Base-by-base conservation (phyloP, 139 green algal species). In the Chlorella sp. region DNA sequence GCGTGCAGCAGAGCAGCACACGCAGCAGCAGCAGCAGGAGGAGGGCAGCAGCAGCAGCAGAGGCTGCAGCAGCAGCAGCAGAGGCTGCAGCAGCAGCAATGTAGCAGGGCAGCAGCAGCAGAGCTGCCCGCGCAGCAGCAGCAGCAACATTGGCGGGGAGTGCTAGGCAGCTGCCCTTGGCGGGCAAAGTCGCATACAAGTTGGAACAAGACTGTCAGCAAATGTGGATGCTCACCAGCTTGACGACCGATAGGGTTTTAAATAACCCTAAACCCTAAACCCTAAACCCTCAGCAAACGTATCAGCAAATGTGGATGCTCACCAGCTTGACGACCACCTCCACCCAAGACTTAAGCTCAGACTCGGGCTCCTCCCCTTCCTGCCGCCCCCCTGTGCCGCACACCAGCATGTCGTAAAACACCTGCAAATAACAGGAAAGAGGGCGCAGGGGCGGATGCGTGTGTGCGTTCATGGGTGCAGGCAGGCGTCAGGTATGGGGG, bases 321-420 rank as follows among this genome's bases (percentile, higher is more conserved):
- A 77, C 69, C 69, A 77, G 69, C 12, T 84, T 84, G 24, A 84
- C 79, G 3, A 84, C 79, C 34, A 84, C 24, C 79, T 84, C 79
- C 24, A 84, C 16, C 79, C 79, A 84, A 1, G 28, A 3, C 78
- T 83, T 9, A 9, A 9, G 76, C 16, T 28, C n/a, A n/a, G n/a
- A n/a, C n/a, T n/a, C n/a, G n/a, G n/a, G 18, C 36, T 81, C 34
- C 36, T 36, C 76, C 12, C 16, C 16, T 14, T 42, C 76, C n/a
- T 53, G n/a, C 34, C 28, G 39, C 39, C 32, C 22, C 19, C 19
- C 26, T 3, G 4, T 64, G 79, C 42, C 26, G 42, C 40, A 28
- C 37, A 26, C 34, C 40, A 84, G 79, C 79, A 84, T 1, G 40
- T 84, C 79, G 26, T 84, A 84, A 11, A 84, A 84, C 40, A 68